These are phyloP conservation scores for Fusarium agapanthi DNA, from an alignment of 2,329 filamentous ascomycete species.

Conservation along the genomic window DNA sequence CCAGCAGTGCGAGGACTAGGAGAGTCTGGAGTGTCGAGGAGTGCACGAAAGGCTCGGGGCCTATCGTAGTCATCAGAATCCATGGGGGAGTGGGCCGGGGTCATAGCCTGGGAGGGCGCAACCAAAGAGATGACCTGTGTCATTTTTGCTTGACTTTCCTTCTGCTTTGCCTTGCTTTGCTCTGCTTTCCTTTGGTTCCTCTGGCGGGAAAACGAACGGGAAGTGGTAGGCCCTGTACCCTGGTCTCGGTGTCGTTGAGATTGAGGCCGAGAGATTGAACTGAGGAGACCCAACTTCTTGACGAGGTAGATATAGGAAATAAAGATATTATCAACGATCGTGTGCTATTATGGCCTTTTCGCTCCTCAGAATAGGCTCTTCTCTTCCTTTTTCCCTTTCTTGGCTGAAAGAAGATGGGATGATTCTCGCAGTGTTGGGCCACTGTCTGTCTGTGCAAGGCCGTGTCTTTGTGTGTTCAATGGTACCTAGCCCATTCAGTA, in stretches of 20 bases:
- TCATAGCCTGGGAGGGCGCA: constrained; percentile 38
- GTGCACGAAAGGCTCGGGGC: constrained; percentile 27
- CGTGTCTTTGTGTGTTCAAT: constrained; percentile 33
- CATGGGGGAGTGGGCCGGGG: constrained; percentile 39
- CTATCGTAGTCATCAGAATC: constrained; percentile 36
- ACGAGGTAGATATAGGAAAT: constrained; percentile 10
- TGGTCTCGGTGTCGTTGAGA: constrained; percentile 6
- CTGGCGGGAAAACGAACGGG: constrained; percentile 31
- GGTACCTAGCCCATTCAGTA: constrained; percentile 28
- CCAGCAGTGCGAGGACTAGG: constrained; percentile 38
- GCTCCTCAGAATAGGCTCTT: background rate
- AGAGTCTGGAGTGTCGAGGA: constrained; percentile 37
- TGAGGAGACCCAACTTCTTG: background rate
- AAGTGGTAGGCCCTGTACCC: constrained; percentile 19
- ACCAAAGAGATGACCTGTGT: constrained; percentile 43
- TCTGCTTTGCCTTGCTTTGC: background rate
- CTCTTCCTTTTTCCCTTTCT: constrained; percentile 6
- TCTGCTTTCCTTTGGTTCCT: background rate
- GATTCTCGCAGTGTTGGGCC: constrained; percentile 23
- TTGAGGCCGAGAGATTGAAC: constrained; percentile 1
- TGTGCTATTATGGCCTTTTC: background rate
- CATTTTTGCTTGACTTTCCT: constrained; percentile 29
- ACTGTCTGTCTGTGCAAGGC: constrained; percentile 33
- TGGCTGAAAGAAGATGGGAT: constrained; percentile 22
- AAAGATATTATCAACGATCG: background rate